These are phyloP conservation scores for Sclerotinia subarctica DNA, from an alignment of 2,329 filamentous ascomycete species.

Conservation along the genomic window DNA sequence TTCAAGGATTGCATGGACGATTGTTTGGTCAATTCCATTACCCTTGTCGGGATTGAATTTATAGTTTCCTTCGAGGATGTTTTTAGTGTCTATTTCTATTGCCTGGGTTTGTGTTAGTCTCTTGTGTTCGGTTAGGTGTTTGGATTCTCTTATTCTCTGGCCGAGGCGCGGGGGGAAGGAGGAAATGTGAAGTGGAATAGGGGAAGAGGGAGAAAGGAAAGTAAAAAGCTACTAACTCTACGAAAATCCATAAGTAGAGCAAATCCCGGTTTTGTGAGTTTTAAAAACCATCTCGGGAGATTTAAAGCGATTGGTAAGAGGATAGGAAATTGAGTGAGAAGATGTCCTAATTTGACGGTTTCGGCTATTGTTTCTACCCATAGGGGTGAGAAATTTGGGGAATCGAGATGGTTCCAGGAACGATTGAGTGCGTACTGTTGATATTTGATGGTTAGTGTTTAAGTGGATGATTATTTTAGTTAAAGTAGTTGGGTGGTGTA, in stretches of 20 bases:
- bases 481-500: neutral
- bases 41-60: conserved; percentile 16
- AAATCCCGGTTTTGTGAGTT: neutral
- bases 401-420: conserved; percentile 29
- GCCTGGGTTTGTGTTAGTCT: neutral
- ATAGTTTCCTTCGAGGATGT: conserved; percentile 13
- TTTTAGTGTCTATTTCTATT: conserved; percentile 4
- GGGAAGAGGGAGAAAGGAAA: neutral
- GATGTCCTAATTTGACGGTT: conserved; percentile 3
- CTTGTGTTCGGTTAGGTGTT: neutral
- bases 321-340: neutral
- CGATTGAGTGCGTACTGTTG: conserved; percentile 33
- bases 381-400: conserved; percentile 27
- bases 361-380: conserved; percentile 27
- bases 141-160: too few relatives aligned
- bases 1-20: conserved; percentile 27
- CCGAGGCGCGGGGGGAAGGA: too few relatives aligned
- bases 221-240: neutral
- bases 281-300: neutral
- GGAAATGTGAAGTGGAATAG: neutral
- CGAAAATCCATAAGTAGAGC: conserved; percentile 1
- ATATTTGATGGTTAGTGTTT: neutral
- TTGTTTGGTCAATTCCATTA: conserved; percentile 19
- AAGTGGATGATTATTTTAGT: neutral
- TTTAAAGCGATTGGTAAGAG: neutral